Base-by-base conservation (phyloP, 164 flowering plant species). In the Hamamelis virginiana region DNA sequence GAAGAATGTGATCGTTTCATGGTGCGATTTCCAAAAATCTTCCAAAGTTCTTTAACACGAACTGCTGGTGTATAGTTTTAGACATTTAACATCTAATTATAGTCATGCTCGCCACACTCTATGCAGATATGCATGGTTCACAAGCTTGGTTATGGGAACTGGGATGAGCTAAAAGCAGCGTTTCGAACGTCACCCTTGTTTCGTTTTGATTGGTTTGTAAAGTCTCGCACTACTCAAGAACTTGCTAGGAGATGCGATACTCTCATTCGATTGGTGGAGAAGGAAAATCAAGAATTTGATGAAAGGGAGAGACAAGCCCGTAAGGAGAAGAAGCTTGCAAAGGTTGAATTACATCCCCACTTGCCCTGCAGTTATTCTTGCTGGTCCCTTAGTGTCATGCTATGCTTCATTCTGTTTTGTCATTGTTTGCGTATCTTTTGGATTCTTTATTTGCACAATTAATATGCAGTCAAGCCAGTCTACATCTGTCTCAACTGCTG, bases 1-100 rank as follows among this genome's bases (percentile, higher is more conserved):
- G 99, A 96, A 84, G 99, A 96, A 77, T 96, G 99, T 74, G 99
- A 96, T 59, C 92, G 98, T 11, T 96, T 93, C 82, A 96, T 96
- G 99, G 99, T 96, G 59, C 10, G 60, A 9, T 65, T 71, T 57
- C 22, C n/a, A 12, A 12, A 66, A 57, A 27, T 62, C 43, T 55
- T 27, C 28, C 6, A 27, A 8, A 56, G 25, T 19, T 26, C 23
- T 50, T 45, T n/a, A 9, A 38, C 0, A 21, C 1, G 21, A 12
- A 21, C 10, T 69, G 43, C 23, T 28, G 16, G 41, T 67, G 28
- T 73, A 11, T 15, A 15, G 19, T 14, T 51, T 43, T 15, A 0
- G 66, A 16, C 23, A 55, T 50, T 18, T 46, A 28, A 33, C 23
- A 0, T 55, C 23, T 22, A 1, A 44, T 4, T 16, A 62, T 53